Evolutionary conservation across 805 yeast species (phyloP), one percentile per base, ranked within the genome.

Genomic region (Metahyphopichia silvanorum): DNA sequence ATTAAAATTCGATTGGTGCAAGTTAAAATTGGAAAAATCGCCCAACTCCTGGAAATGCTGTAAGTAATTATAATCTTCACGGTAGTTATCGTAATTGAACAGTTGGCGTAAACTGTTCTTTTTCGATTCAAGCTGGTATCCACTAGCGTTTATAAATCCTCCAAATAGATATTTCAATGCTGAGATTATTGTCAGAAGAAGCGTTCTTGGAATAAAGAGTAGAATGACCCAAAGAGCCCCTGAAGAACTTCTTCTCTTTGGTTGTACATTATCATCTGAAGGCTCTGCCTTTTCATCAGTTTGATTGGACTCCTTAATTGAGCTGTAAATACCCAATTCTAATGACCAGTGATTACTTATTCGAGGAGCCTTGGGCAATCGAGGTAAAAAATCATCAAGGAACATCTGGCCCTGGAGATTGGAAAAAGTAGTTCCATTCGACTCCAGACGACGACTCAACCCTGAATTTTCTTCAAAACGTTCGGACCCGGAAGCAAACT

Each of bases 181-280:
- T 1, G 76, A 66, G 8, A 64, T 47, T 1, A 75, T 46, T 6
- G 75, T 33, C 7, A 63, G 58, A 29, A 75, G 57, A 6, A 76
- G 29, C 1, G 77, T 43, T 35, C 65, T 70, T 9, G 88, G 89
- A 8, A 82, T 53, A 5, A 81, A 39, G 50, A 80, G 53, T 2
- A 82, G 43, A 2, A 80, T 48, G 32, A 79, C 60, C 44, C 81
- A 48, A 5, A 78, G 33, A 2, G 80, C 71, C 11, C 43, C 28
- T 7, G 47, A 33, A 8, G 50, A 39, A 9, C 15, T 25, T 19
- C 23, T 25, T 19, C 21, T 29, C 12, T 13, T n/a, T 12, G 21
- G 16, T 15, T 32, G 26, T 20, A 27, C 39, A 17, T 10, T 4
- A 16, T 29, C 25, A 13, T 15, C 14, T 11, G 21, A 29, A 4